phyloP scores from a whole-genome alignment of 1,139 yeast genomes.

The Eremothecium coryli region DNA sequence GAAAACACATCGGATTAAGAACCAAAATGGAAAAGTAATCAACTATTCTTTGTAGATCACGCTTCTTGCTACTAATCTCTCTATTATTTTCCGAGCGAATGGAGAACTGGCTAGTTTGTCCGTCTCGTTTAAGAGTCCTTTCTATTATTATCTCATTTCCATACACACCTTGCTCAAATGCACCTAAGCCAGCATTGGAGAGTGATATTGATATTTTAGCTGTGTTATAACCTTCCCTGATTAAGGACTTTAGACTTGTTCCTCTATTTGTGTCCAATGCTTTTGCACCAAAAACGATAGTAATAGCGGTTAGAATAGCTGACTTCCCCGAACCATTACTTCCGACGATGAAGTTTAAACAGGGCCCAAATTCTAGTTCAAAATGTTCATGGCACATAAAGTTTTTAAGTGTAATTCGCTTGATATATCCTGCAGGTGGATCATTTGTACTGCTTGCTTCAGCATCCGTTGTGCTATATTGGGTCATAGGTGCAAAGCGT shows the following conservation, averaged over 20 bases:
- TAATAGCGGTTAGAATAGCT: slow-evolving; percentile 83
- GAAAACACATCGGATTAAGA: slow-evolving; percentile 85
- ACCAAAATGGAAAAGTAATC: slow-evolving; percentile 68
- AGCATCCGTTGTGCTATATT: slow-evolving; percentile 13
- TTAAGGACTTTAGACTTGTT: slow-evolving; percentile 54
- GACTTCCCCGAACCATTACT: slow-evolving; percentile 94
- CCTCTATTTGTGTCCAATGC: slow-evolving; percentile 91
- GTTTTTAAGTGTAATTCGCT: slow-evolving; percentile 48
- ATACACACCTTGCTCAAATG: slow-evolving; percentile 52
- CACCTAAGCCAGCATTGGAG: slow-evolving; percentile 54
- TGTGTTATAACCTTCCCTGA: slow-evolving; percentile 65
- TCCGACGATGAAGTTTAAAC: slow-evolving; percentile 85
- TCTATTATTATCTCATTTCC: slow-evolving; percentile 67
- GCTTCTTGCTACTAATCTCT: slow-evolving; percentile 50
- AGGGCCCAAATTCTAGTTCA: slow-evolving; percentile 68
- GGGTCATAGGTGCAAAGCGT: slow-evolving; percentile 23
- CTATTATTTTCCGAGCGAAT: slow-evolving; percentile 46
- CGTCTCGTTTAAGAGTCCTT: slow-evolving; percentile 51
- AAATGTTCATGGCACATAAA: slow-evolving; percentile 85
- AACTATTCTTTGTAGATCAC: slow-evolving; percentile 58
- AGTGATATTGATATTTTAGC: slow-evolving; percentile 55
- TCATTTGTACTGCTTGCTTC: slow-evolving; percentile 5
- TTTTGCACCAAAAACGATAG: slow-evolving; percentile 88
- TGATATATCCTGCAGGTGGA: slow-evolving; percentile 37
- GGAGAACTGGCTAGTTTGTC: slow-evolving; percentile 38